Conservation (phyloP, 106 monocot species). For the Allium fistulosum region DNA sequence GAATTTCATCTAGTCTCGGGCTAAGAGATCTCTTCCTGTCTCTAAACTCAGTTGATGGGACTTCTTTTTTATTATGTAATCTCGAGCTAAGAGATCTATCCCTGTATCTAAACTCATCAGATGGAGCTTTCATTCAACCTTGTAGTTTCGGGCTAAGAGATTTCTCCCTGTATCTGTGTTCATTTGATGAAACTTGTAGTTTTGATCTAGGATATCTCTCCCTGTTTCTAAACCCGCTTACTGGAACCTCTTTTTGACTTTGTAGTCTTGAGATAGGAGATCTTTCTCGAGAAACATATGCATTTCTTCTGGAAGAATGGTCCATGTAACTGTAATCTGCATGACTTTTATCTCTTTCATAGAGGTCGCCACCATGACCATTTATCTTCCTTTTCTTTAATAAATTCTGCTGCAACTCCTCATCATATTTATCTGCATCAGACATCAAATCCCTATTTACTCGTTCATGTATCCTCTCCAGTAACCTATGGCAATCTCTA, state of each 20-base stretch:
- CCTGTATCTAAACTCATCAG: too few species aligned
- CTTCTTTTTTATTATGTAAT: conserved; percentile 54
- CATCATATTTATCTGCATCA: conserved; percentile 27
- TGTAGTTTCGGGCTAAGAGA: conserved; percentile 43
- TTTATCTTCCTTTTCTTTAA: conserved; percentile 34
- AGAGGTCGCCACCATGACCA: conserved; percentile 16
- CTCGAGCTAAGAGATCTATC: too few species aligned
- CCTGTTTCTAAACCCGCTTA: background rate
- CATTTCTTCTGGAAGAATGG: conserved; percentile 11
- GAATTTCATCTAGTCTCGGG: conserved; percentile 37
- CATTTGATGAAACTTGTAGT: background rate
- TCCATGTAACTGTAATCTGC: conserved; percentile 21
- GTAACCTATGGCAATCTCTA: conserved; percentile 24
- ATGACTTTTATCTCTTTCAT: conserved; percentile 9
- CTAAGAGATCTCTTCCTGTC: too few species aligned
- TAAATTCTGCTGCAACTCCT: conserved; percentile 67
- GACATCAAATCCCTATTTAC: conserved; percentile 8
- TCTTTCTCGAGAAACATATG: conserved; percentile 6
- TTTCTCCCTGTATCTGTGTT: conserved; percentile 6
- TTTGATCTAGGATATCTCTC: background rate
- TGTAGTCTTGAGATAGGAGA: conserved; percentile 46
- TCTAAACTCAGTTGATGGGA: conserved; percentile 20
- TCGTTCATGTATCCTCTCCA: conserved; percentile 23
- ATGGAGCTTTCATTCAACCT: too few species aligned
- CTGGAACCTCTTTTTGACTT: conserved; percentile 72